Evolutionary conservation across 306 rosid genomes (phyloP).

Genomic region (Cotoneaster glaucophyllus): DNA sequence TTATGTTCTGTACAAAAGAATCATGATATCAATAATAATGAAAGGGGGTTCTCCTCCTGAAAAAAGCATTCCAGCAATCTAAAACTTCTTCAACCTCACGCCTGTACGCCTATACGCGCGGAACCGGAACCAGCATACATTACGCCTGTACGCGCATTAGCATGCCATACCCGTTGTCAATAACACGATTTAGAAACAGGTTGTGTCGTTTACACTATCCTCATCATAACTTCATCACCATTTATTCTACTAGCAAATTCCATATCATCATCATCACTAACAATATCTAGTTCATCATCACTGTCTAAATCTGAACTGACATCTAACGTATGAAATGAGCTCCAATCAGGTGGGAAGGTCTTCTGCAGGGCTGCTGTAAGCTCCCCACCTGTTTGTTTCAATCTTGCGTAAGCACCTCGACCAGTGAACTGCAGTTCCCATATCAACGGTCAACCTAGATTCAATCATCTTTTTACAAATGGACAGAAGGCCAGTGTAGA

Average conservation of each 20-base stretch:
- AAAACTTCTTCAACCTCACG: background rate
- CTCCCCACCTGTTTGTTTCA: conserved; percentile 80
- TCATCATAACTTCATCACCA: background rate
- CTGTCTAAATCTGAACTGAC: conserved; percentile 23
- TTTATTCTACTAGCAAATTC: conserved; percentile 15
- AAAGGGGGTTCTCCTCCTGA: background rate
- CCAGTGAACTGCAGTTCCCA: conserved; percentile 99
- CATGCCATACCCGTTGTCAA: background rate
- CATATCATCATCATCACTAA: conserved; percentile 17
- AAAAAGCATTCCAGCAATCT: background rate
- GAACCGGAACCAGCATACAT: background rate
- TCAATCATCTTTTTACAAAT: conserved; percentile 76
- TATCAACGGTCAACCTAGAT: conserved; percentile 67
- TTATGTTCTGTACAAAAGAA: conserved; percentile 5
- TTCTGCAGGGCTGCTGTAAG: conserved; percentile 81
- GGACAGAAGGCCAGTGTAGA: conserved; percentile 57
- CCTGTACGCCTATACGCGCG: too few species aligned
- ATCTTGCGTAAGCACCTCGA: conserved; percentile 73
- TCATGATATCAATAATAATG: background rate
- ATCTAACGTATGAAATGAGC: conserved; percentile 34
- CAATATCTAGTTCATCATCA: conserved; percentile 24
- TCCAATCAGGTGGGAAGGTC: conserved; percentile 97
- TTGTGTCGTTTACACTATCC: conserved; percentile 8
- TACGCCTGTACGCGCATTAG: background rate
- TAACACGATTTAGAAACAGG: conserved; percentile 2